Evolutionary conservation across 2,329 filamentous ascomycete species (phyloP).

Genomic region (Scedosporium aurantiacum): DNA sequence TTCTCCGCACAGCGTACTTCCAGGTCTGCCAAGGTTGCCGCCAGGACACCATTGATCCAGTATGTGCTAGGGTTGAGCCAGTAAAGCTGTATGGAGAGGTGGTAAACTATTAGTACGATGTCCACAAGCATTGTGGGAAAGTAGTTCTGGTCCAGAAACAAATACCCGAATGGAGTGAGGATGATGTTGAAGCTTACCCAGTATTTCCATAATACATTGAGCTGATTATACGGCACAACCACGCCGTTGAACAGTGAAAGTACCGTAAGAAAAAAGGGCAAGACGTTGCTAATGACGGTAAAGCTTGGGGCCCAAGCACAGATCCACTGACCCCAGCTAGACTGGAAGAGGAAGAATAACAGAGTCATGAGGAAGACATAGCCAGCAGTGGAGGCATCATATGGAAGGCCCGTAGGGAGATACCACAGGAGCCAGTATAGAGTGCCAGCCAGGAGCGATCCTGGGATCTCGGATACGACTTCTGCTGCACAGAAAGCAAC

Average conservation of each 20-base stretch:
- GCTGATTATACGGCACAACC: conserved; percentile 57
- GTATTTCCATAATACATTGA: conserved; percentile 80
- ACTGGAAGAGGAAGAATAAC: conserved; percentile 78
- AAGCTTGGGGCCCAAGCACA: conserved; percentile 75
- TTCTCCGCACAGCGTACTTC: conserved; percentile 29
- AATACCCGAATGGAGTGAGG: too few relatives aligned
- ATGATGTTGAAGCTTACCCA: conserved; percentile 39
- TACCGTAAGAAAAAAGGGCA: conserved; percentile 74
- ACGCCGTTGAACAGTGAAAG: conserved; percentile 86
- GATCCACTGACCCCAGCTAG: conserved; percentile 69
- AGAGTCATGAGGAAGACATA: conserved; percentile 65
- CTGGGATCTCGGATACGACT: conserved; percentile 72
- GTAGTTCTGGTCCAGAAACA: too few relatives aligned
- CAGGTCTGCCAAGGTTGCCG: conserved; percentile 8
- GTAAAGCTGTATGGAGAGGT: conserved; percentile 26
- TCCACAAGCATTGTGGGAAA: too few relatives aligned
- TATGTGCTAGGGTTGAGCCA: conserved; percentile 83
- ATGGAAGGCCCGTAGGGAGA: conserved; percentile 66
- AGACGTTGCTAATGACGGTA: conserved; percentile 65
- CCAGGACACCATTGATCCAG: conserved; percentile 88
- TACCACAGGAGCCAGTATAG: conserved; percentile 68
- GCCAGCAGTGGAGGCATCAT: conserved; percentile 31
- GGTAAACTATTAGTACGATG: too few relatives aligned
- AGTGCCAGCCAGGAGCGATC: conserved; percentile 64
- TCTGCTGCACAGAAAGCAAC: conserved; percentile 65